Conservation (phyloP, 2,329 filamentous ascomycete species). For the Coniella lustricola region DNA sequence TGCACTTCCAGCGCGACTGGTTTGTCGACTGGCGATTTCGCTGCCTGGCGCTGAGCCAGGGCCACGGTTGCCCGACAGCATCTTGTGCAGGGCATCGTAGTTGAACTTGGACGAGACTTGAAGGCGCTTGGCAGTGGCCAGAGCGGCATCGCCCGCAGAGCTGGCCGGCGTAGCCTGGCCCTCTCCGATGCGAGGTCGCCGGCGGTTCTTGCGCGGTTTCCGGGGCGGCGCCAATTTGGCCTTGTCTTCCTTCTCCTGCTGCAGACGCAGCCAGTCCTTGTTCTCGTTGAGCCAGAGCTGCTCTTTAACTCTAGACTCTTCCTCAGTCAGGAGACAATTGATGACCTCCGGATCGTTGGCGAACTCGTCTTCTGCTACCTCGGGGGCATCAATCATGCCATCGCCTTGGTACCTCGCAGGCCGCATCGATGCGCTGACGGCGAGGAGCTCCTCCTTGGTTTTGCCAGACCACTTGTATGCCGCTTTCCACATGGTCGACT, state of each 20-base stretch:
- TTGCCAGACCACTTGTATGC: constrained; percentile 16
- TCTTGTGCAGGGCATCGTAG: constrained; percentile 54
- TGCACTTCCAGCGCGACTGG: constrained; percentile 28
- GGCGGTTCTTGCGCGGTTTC: constrained; percentile 43
- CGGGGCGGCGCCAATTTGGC: constrained; percentile 59
- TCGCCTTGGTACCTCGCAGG: constrained; percentile 40
- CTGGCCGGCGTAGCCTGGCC: constrained; percentile 59
- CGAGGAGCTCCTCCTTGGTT: constrained; percentile 11
- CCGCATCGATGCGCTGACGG: constrained; percentile 33
- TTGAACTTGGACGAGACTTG: constrained; percentile 70
- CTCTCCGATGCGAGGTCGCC: constrained; percentile 52
- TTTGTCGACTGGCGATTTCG: constrained; percentile 28
- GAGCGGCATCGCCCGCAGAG: constrained; percentile 62
- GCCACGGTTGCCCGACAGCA: constrained; percentile 44
- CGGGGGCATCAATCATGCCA: constrained; percentile 42
- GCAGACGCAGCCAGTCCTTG: constrained; percentile 81
- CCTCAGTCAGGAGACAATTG: constrained; percentile 66
- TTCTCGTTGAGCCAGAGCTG: constrained; percentile 92
- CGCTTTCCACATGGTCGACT: constrained; percentile 31
- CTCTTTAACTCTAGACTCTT: constrained; percentile 77
- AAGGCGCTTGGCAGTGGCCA: constrained; percentile 59
- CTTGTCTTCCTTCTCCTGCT: constrained; percentile 76
- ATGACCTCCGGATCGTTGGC: constrained; percentile 81
- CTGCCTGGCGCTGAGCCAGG: constrained; percentile 46
- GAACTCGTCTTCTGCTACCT: constrained; percentile 76